Evolutionary conservation across 2,329 filamentous ascomycete species (phyloP), one percentile per base, ranked within the genome.

Genomic region (Paraphaeosphaeria minitans): DNA sequence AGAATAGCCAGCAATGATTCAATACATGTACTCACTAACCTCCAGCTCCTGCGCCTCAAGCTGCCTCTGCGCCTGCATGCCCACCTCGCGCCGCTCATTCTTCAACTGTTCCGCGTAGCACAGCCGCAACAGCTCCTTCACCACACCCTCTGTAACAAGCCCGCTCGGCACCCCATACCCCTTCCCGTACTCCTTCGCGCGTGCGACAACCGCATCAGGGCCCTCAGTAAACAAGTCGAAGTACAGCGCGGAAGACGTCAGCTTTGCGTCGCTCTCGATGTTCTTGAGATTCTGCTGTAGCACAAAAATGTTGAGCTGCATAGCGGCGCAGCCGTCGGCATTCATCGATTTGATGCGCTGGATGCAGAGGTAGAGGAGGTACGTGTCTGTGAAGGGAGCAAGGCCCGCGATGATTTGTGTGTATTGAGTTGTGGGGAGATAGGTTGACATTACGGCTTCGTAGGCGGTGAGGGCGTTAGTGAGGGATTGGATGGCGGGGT

Each of bases 271-370:
- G 1, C 85, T 82, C 76, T 95, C 92, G 54, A 99, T 89, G 66
- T 96, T 96, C 80, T 97, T 97, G 56, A 99, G 86, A 70, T 97
- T 97, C 75, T 99, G 95, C 78, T 98, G 94, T 53, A 99, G 82
- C 42, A 99, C 95, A 24, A 97, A 84, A 50, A 97, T 92, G 75
- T 99, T 97, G 70, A 98, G 86, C 75, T 93, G 89, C 86, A 99
- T 93, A 39, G 93, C 86, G n/a, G 88, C 87, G 59, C 89, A 91
- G 43, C 95, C 95, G 67, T 90, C 86, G 39, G 79, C 81, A 75
- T 99, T 97, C 88, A 99, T 94, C 8, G 89, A 88, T 51, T 88
- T 87, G 46, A 94, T 90, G 71, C 83, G 80, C 1, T 88, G 87
- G 62, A 90, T 90, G 59, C 67, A 69, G 60, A 87, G 81, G 4